These are phyloP conservation scores for Auricularia sp. DNA, from an alignment of 768 basidiomycete genomes.

Conservation along the genomic window DNA sequence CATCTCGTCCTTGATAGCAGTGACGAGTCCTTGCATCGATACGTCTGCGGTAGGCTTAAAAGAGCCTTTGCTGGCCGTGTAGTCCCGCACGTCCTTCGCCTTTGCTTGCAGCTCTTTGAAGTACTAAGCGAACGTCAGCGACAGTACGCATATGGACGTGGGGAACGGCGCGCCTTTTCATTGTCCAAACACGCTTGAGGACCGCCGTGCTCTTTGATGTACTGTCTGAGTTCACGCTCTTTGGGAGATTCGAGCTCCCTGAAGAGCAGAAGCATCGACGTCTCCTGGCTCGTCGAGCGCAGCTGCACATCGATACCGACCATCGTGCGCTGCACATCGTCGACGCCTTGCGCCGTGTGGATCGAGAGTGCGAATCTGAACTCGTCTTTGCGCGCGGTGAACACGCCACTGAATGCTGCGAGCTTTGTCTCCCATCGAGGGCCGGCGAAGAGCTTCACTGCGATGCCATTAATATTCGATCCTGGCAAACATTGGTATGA, in stretches of 20 bases:
- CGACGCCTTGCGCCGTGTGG: slow-evolving; percentile 29
- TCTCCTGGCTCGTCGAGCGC: slow-evolving; percentile 9
- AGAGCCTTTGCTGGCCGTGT: neutral
- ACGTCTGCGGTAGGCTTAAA: no score
- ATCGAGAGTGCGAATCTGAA: slow-evolving; percentile 30
- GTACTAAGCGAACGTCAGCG: neutral
- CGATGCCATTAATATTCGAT: neutral
- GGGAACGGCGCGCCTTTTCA: slow-evolving; percentile 21
- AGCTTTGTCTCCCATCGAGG: slow-evolving; percentile 21
- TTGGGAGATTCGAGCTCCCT: slow-evolving; percentile 30
- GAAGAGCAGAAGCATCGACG: slow-evolving; percentile 29
- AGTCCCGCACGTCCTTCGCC: neutral
- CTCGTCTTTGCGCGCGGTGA: slow-evolving; percentile 24
- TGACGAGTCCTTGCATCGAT: neutral
- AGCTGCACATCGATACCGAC: neutral
- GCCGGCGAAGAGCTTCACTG: slow-evolving; percentile 16
- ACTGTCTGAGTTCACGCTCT: slow-evolving; percentile 28
- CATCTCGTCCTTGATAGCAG: slow-evolving; percentile 14
- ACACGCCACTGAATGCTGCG: slow-evolving; percentile 15
- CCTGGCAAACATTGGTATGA: neutral
- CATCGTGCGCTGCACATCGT: slow-evolving; percentile 26
- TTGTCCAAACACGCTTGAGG: slow-evolving; percentile 25
- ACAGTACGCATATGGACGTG: neutral
- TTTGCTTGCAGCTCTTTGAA: neutral
- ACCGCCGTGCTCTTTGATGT: slow-evolving; percentile 33